phyloP scores from a whole-genome alignment of 2,329 filamentous ascomycete genomes.

The Alternaria viburni region DNA sequence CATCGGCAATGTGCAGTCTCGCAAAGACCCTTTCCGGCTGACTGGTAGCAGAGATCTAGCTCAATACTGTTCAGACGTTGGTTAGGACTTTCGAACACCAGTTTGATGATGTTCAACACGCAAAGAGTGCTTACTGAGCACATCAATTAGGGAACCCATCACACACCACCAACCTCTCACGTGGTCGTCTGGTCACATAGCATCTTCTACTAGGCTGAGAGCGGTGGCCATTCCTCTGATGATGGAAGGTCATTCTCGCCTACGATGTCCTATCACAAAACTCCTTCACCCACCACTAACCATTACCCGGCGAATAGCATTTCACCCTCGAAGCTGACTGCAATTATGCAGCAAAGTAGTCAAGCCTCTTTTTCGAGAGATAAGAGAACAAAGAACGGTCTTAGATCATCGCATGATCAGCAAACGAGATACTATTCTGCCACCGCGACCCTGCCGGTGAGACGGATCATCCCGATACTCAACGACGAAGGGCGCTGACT shows the following conservation, averaged over 20 bases:
- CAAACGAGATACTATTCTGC: background rate
- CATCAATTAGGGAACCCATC: background rate
- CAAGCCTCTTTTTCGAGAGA: background rate
- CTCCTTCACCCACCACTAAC: constrained; percentile 7
- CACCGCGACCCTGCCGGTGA: background rate
- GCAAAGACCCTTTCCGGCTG: background rate
- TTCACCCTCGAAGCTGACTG: background rate
- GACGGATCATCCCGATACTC: background rate
- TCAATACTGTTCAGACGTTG: background rate
- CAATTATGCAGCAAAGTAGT: background rate
- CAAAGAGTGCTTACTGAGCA: background rate
- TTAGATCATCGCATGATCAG: background rate
- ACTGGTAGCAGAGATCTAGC: background rate
- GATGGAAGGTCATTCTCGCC: constrained; percentile 5
- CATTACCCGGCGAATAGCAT: background rate
- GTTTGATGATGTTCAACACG: background rate
- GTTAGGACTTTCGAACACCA: background rate
- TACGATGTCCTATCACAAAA: constrained; percentile 11
- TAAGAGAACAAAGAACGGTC: background rate
- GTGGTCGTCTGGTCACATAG: constrained; percentile 5
- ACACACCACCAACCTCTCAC: constrained; percentile 1
- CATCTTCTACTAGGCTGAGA: constrained; percentile 9
- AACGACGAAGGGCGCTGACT: background rate
- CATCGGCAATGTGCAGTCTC: background rate
- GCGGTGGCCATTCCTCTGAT: background rate